Percentiles rank a stretch among this genome's conserved stretches.
Conservation (phyloP, 108 stramenopile genomes). For the Schizochytrium sp. region DNA sequence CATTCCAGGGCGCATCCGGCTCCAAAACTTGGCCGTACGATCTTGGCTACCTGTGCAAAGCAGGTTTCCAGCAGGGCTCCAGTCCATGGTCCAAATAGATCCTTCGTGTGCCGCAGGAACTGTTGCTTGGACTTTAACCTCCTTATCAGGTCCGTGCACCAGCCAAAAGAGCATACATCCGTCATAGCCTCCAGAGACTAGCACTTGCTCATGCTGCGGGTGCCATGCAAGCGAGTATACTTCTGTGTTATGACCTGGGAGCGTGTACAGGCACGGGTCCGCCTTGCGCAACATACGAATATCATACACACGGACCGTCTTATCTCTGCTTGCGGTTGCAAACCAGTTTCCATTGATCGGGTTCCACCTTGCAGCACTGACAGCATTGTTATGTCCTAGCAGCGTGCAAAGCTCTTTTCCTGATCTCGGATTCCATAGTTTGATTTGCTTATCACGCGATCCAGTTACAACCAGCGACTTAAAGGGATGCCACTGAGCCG, state of each 20-base stretch:
- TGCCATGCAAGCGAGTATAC: slow-evolving; percentile 94
- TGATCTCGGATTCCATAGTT: slow-evolving; percentile 94
- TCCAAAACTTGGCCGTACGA: slow-evolving; percentile 92
- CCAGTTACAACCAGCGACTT: slow-evolving; percentile 89
- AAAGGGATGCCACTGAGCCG: slow-evolving; percentile 90
- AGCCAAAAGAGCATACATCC: slow-evolving; percentile 94
- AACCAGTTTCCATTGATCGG: slow-evolving; percentile 93
- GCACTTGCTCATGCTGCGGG: slow-evolving; percentile 88
- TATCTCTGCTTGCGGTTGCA: slow-evolving; percentile 88
- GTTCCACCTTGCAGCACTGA: slow-evolving; percentile 92
- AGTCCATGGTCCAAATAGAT: slow-evolving; percentile 95
- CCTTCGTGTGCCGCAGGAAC: slow-evolving; percentile 93
- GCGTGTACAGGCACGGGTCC: slow-evolving; percentile 77
- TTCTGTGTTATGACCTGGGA: slow-evolving; percentile 85
- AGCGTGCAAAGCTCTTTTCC: slow-evolving; percentile 86
- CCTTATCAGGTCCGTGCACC: slow-evolving; percentile 85
- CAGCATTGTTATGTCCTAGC: slow-evolving; percentile 94
- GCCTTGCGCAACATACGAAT: slow-evolving; percentile 92
- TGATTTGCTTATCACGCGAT: slow-evolving; percentile 89
- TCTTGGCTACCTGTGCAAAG: slow-evolving; percentile 91
- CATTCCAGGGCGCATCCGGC: slow-evolving; percentile 85
- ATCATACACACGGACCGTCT: slow-evolving; percentile 92
- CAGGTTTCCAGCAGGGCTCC: slow-evolving; percentile 94
- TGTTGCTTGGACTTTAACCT: slow-evolving; percentile 82
- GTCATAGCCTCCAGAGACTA: slow-evolving; percentile 94